phyloP scores from a whole-genome alignment of 169 alveolate species.

The Eimeria necatrix region DNA sequence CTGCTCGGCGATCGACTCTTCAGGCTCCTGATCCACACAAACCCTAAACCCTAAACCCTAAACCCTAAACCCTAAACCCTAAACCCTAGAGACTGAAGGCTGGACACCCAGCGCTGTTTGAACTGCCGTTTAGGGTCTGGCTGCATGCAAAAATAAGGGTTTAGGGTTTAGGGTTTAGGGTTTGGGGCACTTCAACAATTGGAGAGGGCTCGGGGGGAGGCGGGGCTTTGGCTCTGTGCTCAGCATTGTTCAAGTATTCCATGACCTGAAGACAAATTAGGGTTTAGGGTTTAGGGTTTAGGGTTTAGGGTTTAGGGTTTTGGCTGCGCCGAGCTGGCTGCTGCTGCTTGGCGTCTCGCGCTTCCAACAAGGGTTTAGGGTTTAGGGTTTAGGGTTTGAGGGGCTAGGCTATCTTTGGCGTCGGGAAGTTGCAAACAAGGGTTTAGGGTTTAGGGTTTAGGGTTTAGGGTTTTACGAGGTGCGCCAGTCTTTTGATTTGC shows the following conservation, averaged over 20 bases:
- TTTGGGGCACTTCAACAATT: too few relatives aligned
- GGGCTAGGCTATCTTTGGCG: neutral
- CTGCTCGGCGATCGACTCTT: neutral
- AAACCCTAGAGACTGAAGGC: too few relatives aligned
- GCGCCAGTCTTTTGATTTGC: neutral
- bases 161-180: constrained; percentile 27
- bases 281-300: neutral
- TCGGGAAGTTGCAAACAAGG: neutral
- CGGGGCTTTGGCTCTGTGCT: neutral
- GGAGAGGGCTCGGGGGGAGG: neutral
- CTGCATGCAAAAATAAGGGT: neutral
- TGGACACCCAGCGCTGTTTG: too few relatives aligned
- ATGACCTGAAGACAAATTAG: neutral
- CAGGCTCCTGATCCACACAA: neutral
- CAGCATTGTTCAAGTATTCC: neutral
- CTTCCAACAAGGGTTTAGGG: neutral
- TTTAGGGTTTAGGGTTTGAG: constrained; percentile 20
- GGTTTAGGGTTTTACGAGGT: neutral
- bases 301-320: neutral
- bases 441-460: neutral
- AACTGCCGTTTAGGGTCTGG: too few relatives aligned
- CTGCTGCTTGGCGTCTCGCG: neutral
- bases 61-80: constrained; percentile 19
- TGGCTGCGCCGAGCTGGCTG: neutral
- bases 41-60: neutral